Evolutionary conservation across 2,329 filamentous ascomycete species (phyloP), one percentile per base, ranked within the genome.

Genomic region (Aspergillus candidus): DNA sequence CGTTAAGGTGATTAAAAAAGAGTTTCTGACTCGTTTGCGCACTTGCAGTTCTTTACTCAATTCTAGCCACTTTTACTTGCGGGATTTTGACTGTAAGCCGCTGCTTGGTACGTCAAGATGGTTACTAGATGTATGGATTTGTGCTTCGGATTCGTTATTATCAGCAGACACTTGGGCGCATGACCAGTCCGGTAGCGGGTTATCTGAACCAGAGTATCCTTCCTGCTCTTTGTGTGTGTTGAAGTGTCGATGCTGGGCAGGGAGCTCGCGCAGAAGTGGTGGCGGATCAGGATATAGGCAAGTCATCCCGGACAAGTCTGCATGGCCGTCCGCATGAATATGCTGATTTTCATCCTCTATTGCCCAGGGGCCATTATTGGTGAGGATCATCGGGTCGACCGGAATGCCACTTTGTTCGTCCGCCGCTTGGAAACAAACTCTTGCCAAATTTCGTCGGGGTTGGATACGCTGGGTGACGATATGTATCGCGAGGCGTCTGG

Each of bases 261-360:
- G 35, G 15, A 22, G 18, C 17, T 35, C 35, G 29, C 35, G 11
- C 6, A 44, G 36, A 34, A 31, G 11, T 29, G 31, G 41, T 39
- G 41, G 35, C 15, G 36, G 41, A 12, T 44, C 17, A 35, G 41
- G 46, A 47, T 49, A 49, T 44, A 17, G 15, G 38, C 41, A 50
- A 44, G 35, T 40, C 11, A 32, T 37, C 18, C 31, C 36, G 11
- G 35, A 29, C 18, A 39, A n/a, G 30, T 36, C 17, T 3, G 18
- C 7, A 35, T 34, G 14, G 13, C n/a, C 33, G 32, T 44, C 41
- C 31, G 15, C 15, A 8, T 35, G 36, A 17, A 44, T 35, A 40
- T 29, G 41, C 27, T 39, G 36, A 18, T 17, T 18, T 35, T 29
- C 29, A 11, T 39, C 36, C 18, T 39, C 31, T 15, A 36, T 13